Base-by-base conservation (phyloP, 495 filamentous ascomycete species). In the Neurospora intermedia region DNA sequence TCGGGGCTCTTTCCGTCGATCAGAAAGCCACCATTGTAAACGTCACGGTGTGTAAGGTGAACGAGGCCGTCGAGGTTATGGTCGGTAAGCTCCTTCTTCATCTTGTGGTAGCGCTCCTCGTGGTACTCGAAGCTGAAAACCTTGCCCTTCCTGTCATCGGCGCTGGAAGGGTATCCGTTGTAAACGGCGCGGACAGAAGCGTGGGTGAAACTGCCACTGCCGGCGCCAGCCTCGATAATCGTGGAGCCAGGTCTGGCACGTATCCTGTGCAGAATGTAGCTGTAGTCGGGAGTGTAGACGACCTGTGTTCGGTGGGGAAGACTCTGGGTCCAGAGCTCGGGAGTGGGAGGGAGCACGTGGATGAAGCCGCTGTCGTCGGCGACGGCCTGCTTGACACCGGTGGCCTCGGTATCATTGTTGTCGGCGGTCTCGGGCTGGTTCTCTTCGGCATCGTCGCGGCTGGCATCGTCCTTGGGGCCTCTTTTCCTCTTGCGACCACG, bases 71-170 rank as follows among this genome's bases (percentile, higher is more conserved):
- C 86, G 6, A 99, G 83, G 2, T 89, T 89, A 80, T 99, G 96
- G 13, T 90, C 85, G 6, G 76, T 70, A 69, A 99, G 84, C 81
- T 99, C 96, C 62, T 91, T 79, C 71, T 85, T 84, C 77, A 99
- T 84, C 75, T 92, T 91, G 46, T 85, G 82, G 11, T 87, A 92
- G 23, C 96, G 88, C 70, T 92, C 89, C 42, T 89, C 87, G 82
- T 99, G 94, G 79, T 93, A 98, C 78, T 99, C 96, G 79, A 91
- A 99, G 79, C 95, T 98, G 85, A 89, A 96, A 20, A 99, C 93
- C 78, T 91, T 91, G 43, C 96, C 96, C 71, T 83, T 80, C 69
- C 78, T 81, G 66, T 83, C 82, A 41, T 78, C 73, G 9, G 82
- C 73, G 10, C 75, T 74, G 20, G 78, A 75, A 1, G 90, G 87